Percentiles rank a stretch among this genome's conserved stretches.
Conservation (phyloP, 441 rosid species). For the Eutrema salsugineum region DNA sequence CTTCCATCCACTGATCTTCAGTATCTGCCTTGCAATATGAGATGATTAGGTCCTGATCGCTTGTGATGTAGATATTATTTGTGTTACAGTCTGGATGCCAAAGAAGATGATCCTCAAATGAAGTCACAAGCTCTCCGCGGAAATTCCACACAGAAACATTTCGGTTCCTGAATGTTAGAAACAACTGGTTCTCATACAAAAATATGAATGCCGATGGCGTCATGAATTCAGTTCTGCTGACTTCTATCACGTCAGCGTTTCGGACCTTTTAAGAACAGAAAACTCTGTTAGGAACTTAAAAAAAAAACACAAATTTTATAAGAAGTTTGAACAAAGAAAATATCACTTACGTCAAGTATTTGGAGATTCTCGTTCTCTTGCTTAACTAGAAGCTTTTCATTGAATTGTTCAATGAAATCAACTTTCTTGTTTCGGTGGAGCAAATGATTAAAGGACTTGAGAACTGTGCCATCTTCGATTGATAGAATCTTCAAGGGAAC, state of each 20-base stretch:
- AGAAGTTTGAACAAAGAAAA: background rate
- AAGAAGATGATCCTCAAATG: conserved; percentile 68
- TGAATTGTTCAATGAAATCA: conserved; percentile 58
- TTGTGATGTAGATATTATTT: conserved; percentile 86
- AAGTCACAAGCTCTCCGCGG: conserved; percentile 60
- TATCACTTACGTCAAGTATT: conserved; percentile 51
- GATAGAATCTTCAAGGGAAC: conserved; percentile 57
- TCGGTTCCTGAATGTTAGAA: conserved; percentile 53
- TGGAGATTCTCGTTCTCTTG: conserved; percentile 67
- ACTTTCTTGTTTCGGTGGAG: conserved; percentile 58
- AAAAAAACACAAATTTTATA: background rate
- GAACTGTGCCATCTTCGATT: conserved; percentile 58
- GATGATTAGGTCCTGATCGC: conserved; percentile 92
- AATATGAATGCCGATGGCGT: conserved; percentile 65
- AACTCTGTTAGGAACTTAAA: background rate
- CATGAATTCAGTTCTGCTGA: conserved; percentile 52
- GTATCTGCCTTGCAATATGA: conserved; percentile 94
- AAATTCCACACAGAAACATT: conserved; percentile 95
- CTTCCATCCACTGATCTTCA: conserved; percentile 63
- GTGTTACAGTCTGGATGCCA: conserved; percentile 99
- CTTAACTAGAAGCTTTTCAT: conserved; percentile 64
- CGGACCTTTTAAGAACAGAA: conserved; percentile 40
- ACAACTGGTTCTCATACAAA: conserved; percentile 59
- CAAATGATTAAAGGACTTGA: conserved; percentile 51
- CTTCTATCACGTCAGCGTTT: conserved; percentile 49